Conservation (phyloP, 257 asterid genomes). For the Galeopsis tetrahit region DNA sequence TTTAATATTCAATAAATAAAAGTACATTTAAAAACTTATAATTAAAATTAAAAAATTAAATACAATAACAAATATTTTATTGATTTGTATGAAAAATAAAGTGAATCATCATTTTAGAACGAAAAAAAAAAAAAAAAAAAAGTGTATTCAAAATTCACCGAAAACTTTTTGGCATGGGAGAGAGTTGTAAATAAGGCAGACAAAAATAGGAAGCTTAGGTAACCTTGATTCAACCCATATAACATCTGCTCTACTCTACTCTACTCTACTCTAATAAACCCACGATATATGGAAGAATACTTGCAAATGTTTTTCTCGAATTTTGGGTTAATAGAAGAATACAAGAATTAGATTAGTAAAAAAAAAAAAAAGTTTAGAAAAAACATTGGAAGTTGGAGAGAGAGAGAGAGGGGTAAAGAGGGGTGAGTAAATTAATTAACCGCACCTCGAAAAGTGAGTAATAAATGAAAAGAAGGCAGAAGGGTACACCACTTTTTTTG, state of each 20-base stretch:
- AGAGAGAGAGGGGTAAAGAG: constrained; percentile 21
- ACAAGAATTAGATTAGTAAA: background rate
- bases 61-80: no score
- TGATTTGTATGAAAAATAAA: no score
- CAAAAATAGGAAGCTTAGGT: background rate
- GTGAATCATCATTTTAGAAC: no score
- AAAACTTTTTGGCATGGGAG: no score
- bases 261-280: background rate
- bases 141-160: no score
- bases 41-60: no score
- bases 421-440: background rate
- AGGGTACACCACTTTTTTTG: constrained; percentile 65
- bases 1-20: no score
- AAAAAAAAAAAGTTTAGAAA: background rate
- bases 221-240: background rate
- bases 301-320: constrained; percentile 1
- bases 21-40: no score
- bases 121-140: no score
- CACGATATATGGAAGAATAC: background rate
- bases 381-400: constrained; percentile 51
- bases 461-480: constrained; percentile 64
- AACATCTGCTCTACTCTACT: background rate
- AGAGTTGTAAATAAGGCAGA: background rate
- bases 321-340: background rate
- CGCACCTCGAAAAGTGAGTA: constrained; percentile 54